Conservation (phyloP, 1,284 basidiomycete species). For the Trichosporon asahii region DNA sequence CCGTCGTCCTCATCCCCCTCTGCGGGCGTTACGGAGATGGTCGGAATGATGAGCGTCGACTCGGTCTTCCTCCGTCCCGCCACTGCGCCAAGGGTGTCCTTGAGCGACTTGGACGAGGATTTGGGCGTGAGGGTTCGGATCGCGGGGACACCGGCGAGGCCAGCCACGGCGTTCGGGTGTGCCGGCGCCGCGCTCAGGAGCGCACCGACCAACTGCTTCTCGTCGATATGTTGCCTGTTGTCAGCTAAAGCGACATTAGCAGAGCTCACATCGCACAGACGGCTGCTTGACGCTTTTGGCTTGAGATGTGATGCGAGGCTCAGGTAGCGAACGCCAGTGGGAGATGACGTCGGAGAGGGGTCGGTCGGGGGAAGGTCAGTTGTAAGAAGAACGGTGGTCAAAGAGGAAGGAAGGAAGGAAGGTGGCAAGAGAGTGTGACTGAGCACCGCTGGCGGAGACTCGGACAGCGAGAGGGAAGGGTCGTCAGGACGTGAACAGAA, state of each 20-base stretch:
- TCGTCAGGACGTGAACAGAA: not conserved
- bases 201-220: conserved; percentile 1
- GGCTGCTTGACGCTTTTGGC: not conserved
- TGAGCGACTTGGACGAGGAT: not conserved
- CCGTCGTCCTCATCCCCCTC: not conserved
- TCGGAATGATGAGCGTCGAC: conserved; percentile 9
- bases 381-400: not conserved
- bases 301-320: not conserved
- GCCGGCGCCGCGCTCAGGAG: not conserved
- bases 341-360: not conserved
- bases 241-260: not conserved
- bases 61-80: not conserved
- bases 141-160: too few relatives aligned
- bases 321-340: too few relatives aligned
- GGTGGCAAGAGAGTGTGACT: not conserved
- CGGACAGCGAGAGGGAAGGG: not conserved
- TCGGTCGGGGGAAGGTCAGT: not conserved
- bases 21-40: not conserved
- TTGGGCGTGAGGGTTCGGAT: not conserved
- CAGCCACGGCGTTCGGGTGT: not conserved
- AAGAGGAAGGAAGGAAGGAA: not conserved
- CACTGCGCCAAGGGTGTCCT: not conserved
- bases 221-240: conserved; percentile 6
- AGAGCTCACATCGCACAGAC: not conserved
- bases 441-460: not conserved